Conservation (phyloP, 2,329 filamentous ascomycete species). For the Hypomyces rosellus region DNA sequence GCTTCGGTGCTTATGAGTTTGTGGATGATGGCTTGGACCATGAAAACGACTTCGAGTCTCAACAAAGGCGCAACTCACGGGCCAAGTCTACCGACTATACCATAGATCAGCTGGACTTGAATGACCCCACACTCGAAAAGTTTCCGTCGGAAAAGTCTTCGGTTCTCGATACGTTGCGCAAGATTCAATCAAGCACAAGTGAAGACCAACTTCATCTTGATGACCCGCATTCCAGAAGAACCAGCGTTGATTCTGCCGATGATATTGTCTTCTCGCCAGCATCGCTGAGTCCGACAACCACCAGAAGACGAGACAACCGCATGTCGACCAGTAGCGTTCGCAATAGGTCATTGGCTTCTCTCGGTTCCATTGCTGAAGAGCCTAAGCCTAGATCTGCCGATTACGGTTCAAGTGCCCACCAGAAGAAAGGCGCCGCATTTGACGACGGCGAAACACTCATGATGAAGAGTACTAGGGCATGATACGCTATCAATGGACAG, state of each 20-base stretch:
- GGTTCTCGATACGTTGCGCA: conserved; percentile 40
- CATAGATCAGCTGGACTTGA: conserved; percentile 26
- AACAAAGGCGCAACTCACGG: conserved; percentile 3
- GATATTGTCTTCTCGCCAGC: conserved; percentile 30
- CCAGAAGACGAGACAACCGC: conserved; percentile 27
- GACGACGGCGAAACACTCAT: conserved; percentile 39
- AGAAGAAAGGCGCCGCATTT: conserved; percentile 13
- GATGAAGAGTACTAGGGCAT: conserved; percentile 17
- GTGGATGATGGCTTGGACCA: conserved; percentile 27
- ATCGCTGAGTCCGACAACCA: conserved; percentile 27
- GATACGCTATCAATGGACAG: not conserved
- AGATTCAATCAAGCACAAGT: conserved; percentile 38
- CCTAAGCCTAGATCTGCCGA: conserved; percentile 20
- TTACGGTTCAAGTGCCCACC: not conserved
- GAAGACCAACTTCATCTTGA: conserved; percentile 33
- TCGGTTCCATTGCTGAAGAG: conserved; percentile 42
- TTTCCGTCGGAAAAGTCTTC: conserved; percentile 41
- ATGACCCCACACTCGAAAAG: conserved; percentile 42
- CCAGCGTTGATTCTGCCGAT: conserved; percentile 32
- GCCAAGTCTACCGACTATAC: conserved; percentile 14
- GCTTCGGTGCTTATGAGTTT: conserved; percentile 34
- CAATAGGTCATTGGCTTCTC: conserved; percentile 33
- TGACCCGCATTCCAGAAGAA: conserved; percentile 29
- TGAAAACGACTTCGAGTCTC: conserved; percentile 15
- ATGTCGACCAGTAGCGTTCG: conserved; percentile 29